Evolutionary conservation across 805 yeast species (phyloP), one percentile per base, ranked within the genome.

Genomic region (Zygosaccharomyces pseudorouxii): DNA sequence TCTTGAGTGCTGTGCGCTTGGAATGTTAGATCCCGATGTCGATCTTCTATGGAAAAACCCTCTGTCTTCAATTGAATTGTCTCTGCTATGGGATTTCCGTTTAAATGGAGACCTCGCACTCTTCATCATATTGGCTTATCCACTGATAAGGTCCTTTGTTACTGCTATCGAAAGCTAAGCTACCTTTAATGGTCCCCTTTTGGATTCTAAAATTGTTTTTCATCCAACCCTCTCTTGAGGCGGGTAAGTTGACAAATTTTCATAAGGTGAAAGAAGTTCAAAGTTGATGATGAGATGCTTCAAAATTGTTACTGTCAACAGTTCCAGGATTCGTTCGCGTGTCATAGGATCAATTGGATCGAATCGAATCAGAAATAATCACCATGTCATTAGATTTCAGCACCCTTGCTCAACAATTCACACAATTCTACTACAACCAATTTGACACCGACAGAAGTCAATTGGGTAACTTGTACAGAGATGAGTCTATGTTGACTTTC

Each of bases 401-500:
- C 69, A 68, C 76, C 49, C 62, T 73, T 58, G 76, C 78, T 22
- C 77, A 84, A 70, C 96, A 92, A 72, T 92, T 92, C 74, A 88
- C 96, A 65, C 84, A 79, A 71, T 92, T 89, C 67, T 92, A 93
- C 81, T 93, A 92, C 80, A 86, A 87, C 69, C 96, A 88, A 71
- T 92, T 92, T 65, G 97, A 90, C 72, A 70, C 83, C 62, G 96
- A 92, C 73, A 87, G 98, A 77, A 70, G 89, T 51, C 93, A 86
- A 70, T 81, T 92, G 68, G 96, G 95, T 59, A 85, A 87, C 75
- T 80, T 92, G 63, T 92, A 92, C 82, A 86, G 99, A 69, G 96
- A 89, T 53, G 90, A 87, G 68, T 89, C 97, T 25, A 93, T 93
- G 99, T 77, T 93, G 72, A 93, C 99, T 42, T 93, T 93, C 63